Base-by-base conservation (phyloP, 768 basidiomycete species). In the Hygrophorus pudorinus region DNA sequence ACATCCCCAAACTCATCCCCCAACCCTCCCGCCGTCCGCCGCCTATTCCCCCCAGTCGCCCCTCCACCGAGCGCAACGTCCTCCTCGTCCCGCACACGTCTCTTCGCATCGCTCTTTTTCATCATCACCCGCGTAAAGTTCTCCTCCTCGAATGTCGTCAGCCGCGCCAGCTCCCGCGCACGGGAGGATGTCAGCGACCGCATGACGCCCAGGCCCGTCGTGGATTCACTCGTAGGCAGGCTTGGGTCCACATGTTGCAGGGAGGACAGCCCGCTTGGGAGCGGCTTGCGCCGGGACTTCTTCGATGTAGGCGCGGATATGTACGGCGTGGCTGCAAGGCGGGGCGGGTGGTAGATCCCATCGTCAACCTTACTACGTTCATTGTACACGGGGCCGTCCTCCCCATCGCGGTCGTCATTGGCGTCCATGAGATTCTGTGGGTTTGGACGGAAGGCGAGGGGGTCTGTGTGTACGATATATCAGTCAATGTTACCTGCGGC, bases 91-190 rank as follows among this genome's bases (percentile, higher is more conserved):
- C 76, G 71, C 42, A 59, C 64, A 14, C 93, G 72, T 36, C 80
- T 69, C 52, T 71, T 76, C 12, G 76, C 73, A 36, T 94, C 91
- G 55, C 79, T 81, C 71, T 97, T 97, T 59, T 82, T 86, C 77
- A 92, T 82, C 48, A 93, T 71, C 42, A 97, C 55, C 36, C 94
- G 81, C 30, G 85, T 87, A 65, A 97, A 89, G 61, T 94, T 92
- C 37, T 89, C 89, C 59, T 94, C 91, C 65, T 98, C 94, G 60
- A 88, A 98, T 49, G 89, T 81, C 41, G 76, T 78, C 63, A 96
- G 76, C 5, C 79, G 75, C 51, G 79, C 75, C 44, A 97, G 71
- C 55, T 92, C 84, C 13, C 79, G 75, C 8, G 86, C 87, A 16
- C 91, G 83, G 18, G 73, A 73, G 16, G 80, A 78, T 8, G 66